Percentiles rank a stretch among this genome's conserved stretches.
phyloP scores from a whole-genome alignment of 441 rosid species.

The Bocquillonia castaneifolia region DNA sequence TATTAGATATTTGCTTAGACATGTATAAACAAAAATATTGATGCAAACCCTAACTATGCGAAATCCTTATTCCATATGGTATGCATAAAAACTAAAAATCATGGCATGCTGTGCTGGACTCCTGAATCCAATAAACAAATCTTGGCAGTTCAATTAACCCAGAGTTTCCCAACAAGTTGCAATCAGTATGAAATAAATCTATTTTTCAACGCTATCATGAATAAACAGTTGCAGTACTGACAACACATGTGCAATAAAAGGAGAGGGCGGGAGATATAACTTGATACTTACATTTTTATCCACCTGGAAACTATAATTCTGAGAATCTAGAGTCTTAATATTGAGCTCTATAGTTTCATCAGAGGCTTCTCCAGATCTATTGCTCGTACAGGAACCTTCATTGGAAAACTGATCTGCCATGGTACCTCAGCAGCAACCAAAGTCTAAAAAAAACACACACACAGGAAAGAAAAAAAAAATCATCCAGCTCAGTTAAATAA shows the following conservation, averaged over 20 bases:
- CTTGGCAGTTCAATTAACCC: background rate
- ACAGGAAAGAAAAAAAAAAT: no score
- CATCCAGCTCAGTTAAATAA: background rate
- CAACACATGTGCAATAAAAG: background rate
- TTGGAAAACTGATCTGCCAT: slow-evolving; percentile 62
- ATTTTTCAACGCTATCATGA: background rate
- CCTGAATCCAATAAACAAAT: background rate
- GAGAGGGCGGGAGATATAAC: background rate
- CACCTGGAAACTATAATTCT: slow-evolving; percentile 53
- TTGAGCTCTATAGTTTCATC: slow-evolving; percentile 62
- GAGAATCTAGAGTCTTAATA: slow-evolving; percentile 85
- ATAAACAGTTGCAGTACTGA: background rate
- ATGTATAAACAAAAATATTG: background rate
- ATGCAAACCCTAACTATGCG: background rate
- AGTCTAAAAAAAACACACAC: slow-evolving; percentile 4
- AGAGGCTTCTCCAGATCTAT: slow-evolving; percentile 41
- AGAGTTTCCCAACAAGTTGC: background rate
- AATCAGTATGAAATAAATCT: background rate
- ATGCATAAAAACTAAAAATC: no score
- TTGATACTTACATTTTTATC: slow-evolving; percentile 62
- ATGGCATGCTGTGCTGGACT: background rate
- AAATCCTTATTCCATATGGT: background rate
- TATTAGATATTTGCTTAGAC: background rate
- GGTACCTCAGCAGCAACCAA: slow-evolving; percentile 21
- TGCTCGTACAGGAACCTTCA: slow-evolving; percentile 55